Conservation (phyloP, 1,284 basidiomycete species). For the Naganishia albida region DNA sequence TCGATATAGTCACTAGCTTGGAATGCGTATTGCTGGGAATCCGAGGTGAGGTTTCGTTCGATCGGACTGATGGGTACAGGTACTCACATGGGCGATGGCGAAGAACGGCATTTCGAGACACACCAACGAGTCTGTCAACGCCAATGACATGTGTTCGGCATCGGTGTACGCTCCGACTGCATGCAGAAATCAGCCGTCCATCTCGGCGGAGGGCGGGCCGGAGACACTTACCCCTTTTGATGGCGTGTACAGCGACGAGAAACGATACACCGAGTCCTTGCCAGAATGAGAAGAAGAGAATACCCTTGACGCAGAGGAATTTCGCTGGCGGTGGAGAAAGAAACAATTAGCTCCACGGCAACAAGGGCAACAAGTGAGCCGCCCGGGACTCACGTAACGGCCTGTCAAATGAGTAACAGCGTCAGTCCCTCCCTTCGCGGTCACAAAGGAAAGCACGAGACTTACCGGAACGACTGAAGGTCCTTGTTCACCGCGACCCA, state of each 20-base stretch:
- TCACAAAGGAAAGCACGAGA: background rate
- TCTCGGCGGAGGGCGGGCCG: too few relatives aligned
- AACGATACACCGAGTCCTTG: slow-evolving; percentile 84
- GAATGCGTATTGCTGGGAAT: slow-evolving; percentile 49
- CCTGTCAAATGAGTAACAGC: slow-evolving; percentile 51
- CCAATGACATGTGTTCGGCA: slow-evolving; percentile 84
- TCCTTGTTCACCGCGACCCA: slow-evolving; percentile 87
- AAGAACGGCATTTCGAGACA: slow-evolving; percentile 98
- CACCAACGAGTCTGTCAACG: slow-evolving; percentile 84
- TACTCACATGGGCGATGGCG: slow-evolving; percentile 73
- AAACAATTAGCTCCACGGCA: background rate
- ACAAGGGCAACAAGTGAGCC: background rate
- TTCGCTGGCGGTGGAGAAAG: slow-evolving; percentile 67
- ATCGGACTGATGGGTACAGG: background rate
- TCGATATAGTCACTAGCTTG: slow-evolving; percentile 75
- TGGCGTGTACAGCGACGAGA: slow-evolving; percentile 76
- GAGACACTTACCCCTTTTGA: slow-evolving; percentile 63
- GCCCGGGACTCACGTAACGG: slow-evolving; percentile 55
- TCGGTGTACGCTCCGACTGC: slow-evolving; percentile 84
- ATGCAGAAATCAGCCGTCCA: background rate
- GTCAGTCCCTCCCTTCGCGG: background rate
- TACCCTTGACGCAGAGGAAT: slow-evolving; percentile 96
- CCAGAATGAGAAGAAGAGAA: slow-evolving; percentile 99
- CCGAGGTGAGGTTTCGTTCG: background rate
- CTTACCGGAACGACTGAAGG: slow-evolving; percentile 69